Evolutionary conservation across 768 basidiomycete genomes (phyloP).

Genomic region (Phanerodontia chrysosporium): DNA sequence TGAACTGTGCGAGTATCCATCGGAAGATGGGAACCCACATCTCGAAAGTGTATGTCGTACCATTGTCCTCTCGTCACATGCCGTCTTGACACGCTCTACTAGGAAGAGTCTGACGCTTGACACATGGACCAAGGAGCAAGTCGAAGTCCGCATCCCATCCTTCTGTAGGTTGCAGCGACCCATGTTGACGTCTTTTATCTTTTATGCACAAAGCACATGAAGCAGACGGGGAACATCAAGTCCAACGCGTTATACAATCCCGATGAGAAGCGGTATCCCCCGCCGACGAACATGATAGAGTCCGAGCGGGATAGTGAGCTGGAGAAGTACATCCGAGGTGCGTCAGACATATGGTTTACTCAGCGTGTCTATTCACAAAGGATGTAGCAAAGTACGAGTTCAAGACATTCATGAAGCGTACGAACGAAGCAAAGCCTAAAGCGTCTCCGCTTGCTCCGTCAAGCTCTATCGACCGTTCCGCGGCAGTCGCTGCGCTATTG

Average conservation of each 20-base stretch:
- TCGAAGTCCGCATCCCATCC: slow-evolving; percentile 54
- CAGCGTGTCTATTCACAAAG: background rate
- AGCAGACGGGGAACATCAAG: slow-evolving; percentile 71
- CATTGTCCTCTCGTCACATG: background rate
- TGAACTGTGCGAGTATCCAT: slow-evolving; percentile 88
- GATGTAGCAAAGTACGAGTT: slow-evolving; percentile 73
- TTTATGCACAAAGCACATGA: slow-evolving; percentile 57
- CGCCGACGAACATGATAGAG: slow-evolving; percentile 76
- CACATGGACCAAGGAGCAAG: slow-evolving; percentile 83
- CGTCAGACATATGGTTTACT: slow-evolving; percentile 24
- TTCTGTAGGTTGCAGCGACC: background rate
- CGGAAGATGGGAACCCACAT: slow-evolving; percentile 93
- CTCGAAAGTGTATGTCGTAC: slow-evolving; percentile 76
- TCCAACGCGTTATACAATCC: slow-evolving; percentile 82
- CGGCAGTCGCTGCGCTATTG: slow-evolving; percentile 26
- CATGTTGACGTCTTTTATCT: slow-evolving; percentile 14
- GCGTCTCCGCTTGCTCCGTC: slow-evolving; percentile 26
- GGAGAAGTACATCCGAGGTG: slow-evolving; percentile 86
- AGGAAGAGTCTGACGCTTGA: slow-evolving; percentile 92
- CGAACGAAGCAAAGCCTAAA: slow-evolving; percentile 22
- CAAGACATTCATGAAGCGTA: slow-evolving; percentile 58
- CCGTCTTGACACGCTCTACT: background rate
- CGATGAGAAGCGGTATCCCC: slow-evolving; percentile 76
- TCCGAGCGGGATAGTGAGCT: slow-evolving; percentile 84
- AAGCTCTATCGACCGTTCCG: slow-evolving; percentile 21